Percentiles rank a stretch among this genome's conserved stretches.
These are phyloP conservation scores for Xylariaceae sp. DNA, from an alignment of 2,329 filamentous ascomycete species.

Conservation along the genomic window DNA sequence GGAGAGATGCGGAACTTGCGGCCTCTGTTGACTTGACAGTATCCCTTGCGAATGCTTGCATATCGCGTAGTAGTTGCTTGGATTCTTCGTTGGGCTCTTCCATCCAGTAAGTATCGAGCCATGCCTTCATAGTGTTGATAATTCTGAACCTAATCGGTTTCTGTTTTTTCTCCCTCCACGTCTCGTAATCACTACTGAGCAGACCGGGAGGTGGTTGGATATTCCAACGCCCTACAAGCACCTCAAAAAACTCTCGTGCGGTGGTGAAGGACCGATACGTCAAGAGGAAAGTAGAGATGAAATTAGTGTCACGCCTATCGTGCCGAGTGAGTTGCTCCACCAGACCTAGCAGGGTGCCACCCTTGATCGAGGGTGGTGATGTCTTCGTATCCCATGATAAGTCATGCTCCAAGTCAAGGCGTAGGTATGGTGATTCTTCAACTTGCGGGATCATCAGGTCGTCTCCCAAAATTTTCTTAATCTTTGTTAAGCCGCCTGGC, in stretches of 20 bases:
- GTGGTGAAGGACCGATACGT: constrained; percentile 95
- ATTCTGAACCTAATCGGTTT: constrained; percentile 94
- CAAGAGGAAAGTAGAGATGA: constrained; percentile 96
- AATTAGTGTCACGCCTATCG: constrained; percentile 89
- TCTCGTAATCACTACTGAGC: constrained; percentile 68
- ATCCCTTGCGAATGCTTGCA: constrained; percentile 87
- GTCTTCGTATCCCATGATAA: constrained; percentile 84
- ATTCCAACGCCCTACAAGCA: constrained; percentile 85
- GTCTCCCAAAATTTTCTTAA: constrained; percentile 63
- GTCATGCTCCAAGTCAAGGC: constrained; percentile 81
- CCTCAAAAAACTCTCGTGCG: constrained; percentile 85
- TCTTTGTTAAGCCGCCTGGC: constrained; percentile 60
- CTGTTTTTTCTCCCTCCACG: constrained; percentile 91
- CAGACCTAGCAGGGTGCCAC: constrained; percentile 80
- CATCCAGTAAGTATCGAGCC: constrained; percentile 99
- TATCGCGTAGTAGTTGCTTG: constrained; percentile 77
- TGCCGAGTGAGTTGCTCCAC: constrained; percentile 95
- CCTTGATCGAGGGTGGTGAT: constrained; percentile 73
- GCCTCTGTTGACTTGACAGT: constrained; percentile 92
- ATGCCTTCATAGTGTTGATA: constrained; percentile 95
- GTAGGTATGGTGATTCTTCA: constrained; percentile 82
- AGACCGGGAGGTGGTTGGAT: constrained; percentile 87
- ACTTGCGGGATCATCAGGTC: constrained; percentile 48
- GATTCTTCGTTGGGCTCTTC: constrained; percentile 83
- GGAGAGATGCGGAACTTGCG: constrained; percentile 77